These are phyloP conservation scores for Centella asiatica DNA, from an alignment of 129 eudicot species.

Conservation along the genomic window DNA sequence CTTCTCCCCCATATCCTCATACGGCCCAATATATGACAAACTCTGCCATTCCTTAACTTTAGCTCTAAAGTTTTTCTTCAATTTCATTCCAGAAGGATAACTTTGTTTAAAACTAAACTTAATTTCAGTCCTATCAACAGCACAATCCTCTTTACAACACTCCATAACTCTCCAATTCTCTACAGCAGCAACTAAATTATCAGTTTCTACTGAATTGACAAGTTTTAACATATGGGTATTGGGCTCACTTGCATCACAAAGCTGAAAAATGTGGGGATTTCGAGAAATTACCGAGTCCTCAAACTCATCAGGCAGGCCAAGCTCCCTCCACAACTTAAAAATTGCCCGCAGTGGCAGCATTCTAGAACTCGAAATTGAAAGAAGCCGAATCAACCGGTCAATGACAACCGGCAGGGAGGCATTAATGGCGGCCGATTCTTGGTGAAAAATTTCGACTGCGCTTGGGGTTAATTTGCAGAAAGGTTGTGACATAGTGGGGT, in stretches of 20 bases:
- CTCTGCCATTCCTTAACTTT: constrained; percentile 91
- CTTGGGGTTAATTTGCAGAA: constrained; percentile 44
- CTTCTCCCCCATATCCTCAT: constrained; percentile 49
- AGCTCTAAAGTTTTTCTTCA: constrained; percentile 53
- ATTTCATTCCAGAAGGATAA: constrained; percentile 78
- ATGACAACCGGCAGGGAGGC: constrained; percentile 36
- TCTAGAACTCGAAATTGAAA: constrained; percentile 63
- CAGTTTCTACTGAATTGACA: constrained; percentile 18
- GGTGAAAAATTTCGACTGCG: constrained; percentile 33
- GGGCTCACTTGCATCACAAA: constrained; percentile 63
- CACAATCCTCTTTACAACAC: constrained; percentile 68
- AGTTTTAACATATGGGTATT: constrained; percentile 63
- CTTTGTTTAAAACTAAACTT: constrained; percentile 63
- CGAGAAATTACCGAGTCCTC: constrained; percentile 63
- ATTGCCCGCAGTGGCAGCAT: constrained; percentile 70
- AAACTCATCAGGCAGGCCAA: constrained; percentile 81
- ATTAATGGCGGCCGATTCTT: constrained; percentile 53
- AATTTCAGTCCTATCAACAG: constrained; percentile 52
- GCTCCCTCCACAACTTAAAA: constrained; percentile 85
- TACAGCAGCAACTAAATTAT: constrained; percentile 38
- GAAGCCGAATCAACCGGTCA: constrained; percentile 62
- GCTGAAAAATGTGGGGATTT: constrained; percentile 43
- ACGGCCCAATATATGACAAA: constrained; percentile 61
- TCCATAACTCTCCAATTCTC: constrained; percentile 85
- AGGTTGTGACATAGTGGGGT: constrained; percentile 38